Evolutionary conservation across 352 stramenopile genomes (phyloP), one percentile per base, ranked within the genome.

Genomic region (Pythium aphanidermatum): DNA sequence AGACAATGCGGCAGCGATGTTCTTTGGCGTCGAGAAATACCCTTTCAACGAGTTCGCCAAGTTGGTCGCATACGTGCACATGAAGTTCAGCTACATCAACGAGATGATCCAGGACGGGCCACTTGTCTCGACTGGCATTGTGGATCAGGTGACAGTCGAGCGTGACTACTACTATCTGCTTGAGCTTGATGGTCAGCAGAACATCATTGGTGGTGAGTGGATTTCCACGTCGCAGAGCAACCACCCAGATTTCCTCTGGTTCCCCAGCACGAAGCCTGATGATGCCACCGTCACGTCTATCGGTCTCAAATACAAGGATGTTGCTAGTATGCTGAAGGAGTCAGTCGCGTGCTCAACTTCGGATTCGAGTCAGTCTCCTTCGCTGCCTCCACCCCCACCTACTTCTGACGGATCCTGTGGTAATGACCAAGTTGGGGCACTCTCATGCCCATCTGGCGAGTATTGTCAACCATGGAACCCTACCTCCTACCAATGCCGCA

Each of bases 131-230:
- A 82, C 71, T 1, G 57, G 59, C 0, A 43, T 58, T 16, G 67
- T 76, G 7, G 58, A 87, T 42, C 51, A 62, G 31, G 65, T 58
- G 39, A 83, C 71, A 13, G 64, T 64, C 8, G 66, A 45, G 32
- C 58, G 57, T 7, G 58, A 81, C 43, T 78, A 86, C 60, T 49
- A 79, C 28, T 88, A 88, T 43, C 26, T 86, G 9, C 60, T 89
- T 8, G 77, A 89, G 57, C 72, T 74, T 26, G 66, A 90, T 51
- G 62, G 61, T n/a, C 53, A 54, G 6, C 68, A 74, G 38, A 61
- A 80, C 42, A 81, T 89, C 56, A 61, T 86, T 11, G 77, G 77
- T 35, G 77, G 77, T 3, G 77, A 89, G 51, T 89, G 77, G 77
- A 24, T 89, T 24, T 55, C 50, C 9, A 62, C 49, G 3, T 84